Percentiles rank a stretch among this genome's conserved stretches.
Evolutionary conservation across 257 asterid genomes (phyloP).

Genomic region (Gardenia jasminoides): DNA sequence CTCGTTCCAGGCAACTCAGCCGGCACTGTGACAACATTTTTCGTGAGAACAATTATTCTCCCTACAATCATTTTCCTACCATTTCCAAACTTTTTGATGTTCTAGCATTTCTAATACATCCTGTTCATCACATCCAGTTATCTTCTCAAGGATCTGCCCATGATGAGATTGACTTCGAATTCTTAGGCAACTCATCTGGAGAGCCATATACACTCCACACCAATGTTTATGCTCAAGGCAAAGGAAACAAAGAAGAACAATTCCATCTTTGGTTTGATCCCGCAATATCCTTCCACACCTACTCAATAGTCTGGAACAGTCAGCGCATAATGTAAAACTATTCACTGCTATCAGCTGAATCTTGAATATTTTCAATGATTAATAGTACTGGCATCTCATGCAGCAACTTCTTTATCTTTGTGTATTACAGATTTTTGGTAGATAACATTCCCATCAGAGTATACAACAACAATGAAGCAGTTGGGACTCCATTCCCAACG

Average conservation of each 20-base stretch:
- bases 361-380: no score
- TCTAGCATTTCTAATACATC: not conserved
- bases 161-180: constrained; percentile 48
- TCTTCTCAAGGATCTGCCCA: constrained; percentile 40
- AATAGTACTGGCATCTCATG: no score
- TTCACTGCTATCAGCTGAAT: not conserved
- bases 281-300: constrained; percentile 39
- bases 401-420: no score
- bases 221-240: constrained; percentile 41
- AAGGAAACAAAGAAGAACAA: constrained; percentile 45
- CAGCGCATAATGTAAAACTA: constrained; percentile 23
- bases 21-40: constrained; percentile 17
- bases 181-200: constrained; percentile 35
- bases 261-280: constrained; percentile 51
- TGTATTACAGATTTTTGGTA: constrained; percentile 40
- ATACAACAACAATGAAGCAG: constrained; percentile 35
- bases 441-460: constrained; percentile 51
- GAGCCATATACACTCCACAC: constrained; percentile 45
- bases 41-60: not conserved
- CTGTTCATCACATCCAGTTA: constrained; percentile 21
- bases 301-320: constrained; percentile 45
- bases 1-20: constrained; percentile 18
- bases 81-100: not conserved
- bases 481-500: constrained; percentile 44
- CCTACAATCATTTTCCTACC: not conserved